Percentiles rank a stretch among this genome's conserved stretches.
phyloP scores from a whole-genome alignment of 2,329 filamentous ascomycete species.

The Penicillium capsulatum region DNA sequence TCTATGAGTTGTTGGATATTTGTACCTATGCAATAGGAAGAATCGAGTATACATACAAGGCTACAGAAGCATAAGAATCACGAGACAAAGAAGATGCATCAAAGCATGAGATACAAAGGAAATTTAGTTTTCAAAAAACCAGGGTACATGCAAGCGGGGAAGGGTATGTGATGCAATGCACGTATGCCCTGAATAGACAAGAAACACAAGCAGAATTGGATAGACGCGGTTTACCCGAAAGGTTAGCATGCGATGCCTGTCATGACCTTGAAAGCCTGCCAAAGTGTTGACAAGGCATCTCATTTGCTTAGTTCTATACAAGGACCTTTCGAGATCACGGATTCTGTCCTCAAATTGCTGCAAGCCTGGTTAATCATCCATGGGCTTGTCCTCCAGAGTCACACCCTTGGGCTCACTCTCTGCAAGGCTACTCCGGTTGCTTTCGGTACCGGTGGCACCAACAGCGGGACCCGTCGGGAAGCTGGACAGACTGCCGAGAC shows the following conservation, averaged over 20 bases:
- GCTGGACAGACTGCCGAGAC: constrained; percentile 44
- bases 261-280: no score
- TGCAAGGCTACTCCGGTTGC: constrained; percentile 35
- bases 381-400: constrained; percentile 69
- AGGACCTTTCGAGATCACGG: constrained; percentile 1
- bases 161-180: not conserved
- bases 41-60: constrained; percentile 17
- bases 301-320: constrained; percentile 10
- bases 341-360: not conserved
- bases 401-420: constrained; percentile 51
- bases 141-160: not conserved
- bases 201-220: not conserved
- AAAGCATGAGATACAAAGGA: constrained; percentile 5
- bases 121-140: not conserved
- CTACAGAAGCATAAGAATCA: constrained; percentile 3
- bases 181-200: not conserved
- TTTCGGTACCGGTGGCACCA: constrained; percentile 25
- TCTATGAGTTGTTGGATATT: not conserved
- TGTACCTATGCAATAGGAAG: constrained; percentile 3
- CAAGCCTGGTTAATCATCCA: constrained; percentile 59
- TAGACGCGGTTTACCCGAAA: not conserved
- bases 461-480: constrained; percentile 24
- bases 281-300: no score
- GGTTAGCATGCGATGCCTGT: not conserved
- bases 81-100: constrained; percentile 5